A percentile compares a stretch with the other conserved stretches of the same genome.
These are phyloP conservation scores for Gillenia trifoliata DNA, from an alignment of 306 rosid species.

Conservation along the genomic window DNA sequence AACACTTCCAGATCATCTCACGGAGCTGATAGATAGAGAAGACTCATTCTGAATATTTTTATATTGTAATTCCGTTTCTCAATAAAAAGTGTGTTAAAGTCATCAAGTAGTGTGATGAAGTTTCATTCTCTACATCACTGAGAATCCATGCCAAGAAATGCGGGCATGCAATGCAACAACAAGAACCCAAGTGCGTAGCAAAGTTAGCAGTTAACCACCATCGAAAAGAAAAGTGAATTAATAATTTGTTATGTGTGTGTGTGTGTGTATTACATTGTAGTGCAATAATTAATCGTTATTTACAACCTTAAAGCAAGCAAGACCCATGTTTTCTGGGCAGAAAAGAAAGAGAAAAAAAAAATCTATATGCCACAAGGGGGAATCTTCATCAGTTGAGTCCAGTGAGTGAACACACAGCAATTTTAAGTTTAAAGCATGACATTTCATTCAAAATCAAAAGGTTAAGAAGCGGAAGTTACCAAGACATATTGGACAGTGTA, in stretches of 20 bases:
- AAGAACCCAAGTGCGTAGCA: not conserved
- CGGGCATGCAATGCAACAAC: not conserved
- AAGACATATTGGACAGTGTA: slow-evolving; percentile 95
- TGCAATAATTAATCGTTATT: not conserved
- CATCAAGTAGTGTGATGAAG: no score
- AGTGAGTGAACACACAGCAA: not conserved
- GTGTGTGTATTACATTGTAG: not conserved
- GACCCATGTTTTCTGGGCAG: not conserved
- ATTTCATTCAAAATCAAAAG: not conserved
- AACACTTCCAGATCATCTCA: not conserved
- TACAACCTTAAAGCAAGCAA: not conserved
- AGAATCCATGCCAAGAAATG: not conserved
- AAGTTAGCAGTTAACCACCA: not conserved
- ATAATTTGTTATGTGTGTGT: not conserved
- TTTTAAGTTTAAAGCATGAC: not conserved
- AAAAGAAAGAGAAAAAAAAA: not conserved
- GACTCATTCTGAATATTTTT: not conserved
- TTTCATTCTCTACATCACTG: not conserved
- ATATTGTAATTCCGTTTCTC: no score
- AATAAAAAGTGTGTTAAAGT: no score
- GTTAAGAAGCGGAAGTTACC: slow-evolving; percentile 50
- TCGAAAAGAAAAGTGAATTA: not conserved
- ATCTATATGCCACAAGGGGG: not conserved
- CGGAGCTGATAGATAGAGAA: not conserved
- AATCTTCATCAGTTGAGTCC: slow-evolving; percentile 1